Percentiles rank a stretch among this genome's conserved stretches.
These are phyloP conservation scores for Cucumis hystrix DNA, from an alignment of 306 rosid genomes.

Conservation along the genomic window DNA sequence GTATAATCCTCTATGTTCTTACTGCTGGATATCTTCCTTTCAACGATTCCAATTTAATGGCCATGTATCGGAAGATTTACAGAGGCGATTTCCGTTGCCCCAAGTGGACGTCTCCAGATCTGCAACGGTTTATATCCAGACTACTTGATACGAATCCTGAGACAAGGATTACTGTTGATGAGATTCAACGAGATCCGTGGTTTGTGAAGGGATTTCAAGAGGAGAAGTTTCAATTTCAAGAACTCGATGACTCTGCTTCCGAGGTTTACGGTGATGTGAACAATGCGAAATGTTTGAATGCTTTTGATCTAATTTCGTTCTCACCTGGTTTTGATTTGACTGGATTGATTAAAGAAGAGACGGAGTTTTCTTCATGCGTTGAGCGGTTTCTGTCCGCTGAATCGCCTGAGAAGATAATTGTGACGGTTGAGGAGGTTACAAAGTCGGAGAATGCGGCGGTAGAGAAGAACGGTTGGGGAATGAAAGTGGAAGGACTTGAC, in stretches of 20 bases:
- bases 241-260: neutral
- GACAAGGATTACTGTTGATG: slow-evolving; percentile 47
- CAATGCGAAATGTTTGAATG: slow-evolving; percentile 28
- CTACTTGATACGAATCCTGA: slow-evolving; percentile 49
- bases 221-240: slow-evolving; percentile 6
- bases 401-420: slow-evolving; percentile 25
- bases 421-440: slow-evolving; percentile 30
- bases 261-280: neutral
- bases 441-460: slow-evolving; percentile 17
- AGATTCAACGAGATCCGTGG: slow-evolving; percentile 54
- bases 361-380: slow-evolving; percentile 8
- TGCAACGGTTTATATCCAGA: slow-evolving; percentile 28
- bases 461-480: slow-evolving; percentile 23
- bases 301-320: slow-evolving; percentile 66
- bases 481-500: slow-evolving; percentile 33
- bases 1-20: slow-evolving; percentile 48
- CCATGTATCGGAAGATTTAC: slow-evolving; percentile 53
- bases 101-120: slow-evolving; percentile 31
- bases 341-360: slow-evolving; percentile 21
- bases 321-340: slow-evolving; percentile 55
- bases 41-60: slow-evolving; percentile 36
- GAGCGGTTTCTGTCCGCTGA: slow-evolving; percentile 42
- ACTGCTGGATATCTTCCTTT: slow-evolving; percentile 57
- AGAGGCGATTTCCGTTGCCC: slow-evolving; percentile 65
- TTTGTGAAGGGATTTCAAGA: slow-evolving; percentile 28